phyloP scores from a whole-genome alignment of 129 eudicot species.

The Saposhnikovia divaricata region DNA sequence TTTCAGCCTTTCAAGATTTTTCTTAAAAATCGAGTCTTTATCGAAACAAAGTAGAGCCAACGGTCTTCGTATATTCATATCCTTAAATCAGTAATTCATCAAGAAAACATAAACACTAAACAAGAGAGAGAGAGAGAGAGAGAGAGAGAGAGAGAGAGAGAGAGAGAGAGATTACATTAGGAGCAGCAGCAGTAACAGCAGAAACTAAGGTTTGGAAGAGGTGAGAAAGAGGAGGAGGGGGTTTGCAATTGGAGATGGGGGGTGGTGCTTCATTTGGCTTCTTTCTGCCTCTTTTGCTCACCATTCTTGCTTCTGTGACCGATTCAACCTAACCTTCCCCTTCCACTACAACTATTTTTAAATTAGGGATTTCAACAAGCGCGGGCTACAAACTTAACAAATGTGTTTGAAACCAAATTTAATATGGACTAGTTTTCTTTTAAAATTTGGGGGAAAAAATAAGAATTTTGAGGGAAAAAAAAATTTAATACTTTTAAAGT shows the following conservation, averaged over 20 bases:
- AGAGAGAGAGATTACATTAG: constrained; percentile 1
- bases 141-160: neutral
- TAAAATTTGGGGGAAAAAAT: no score
- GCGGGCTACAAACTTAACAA: neutral
- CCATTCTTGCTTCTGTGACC: neutral
- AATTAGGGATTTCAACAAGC: neutral
- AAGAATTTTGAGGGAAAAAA: no score
- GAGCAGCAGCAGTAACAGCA: constrained; percentile 7
- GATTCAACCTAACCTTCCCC: neutral
- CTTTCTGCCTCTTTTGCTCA: neutral
- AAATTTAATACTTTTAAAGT: no score
- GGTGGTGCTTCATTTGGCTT: neutral
- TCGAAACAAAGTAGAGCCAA: neutral
- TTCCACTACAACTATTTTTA: neutral
- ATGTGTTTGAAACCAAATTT: no score
- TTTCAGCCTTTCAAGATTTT: neutral
- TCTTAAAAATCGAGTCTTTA: neutral
- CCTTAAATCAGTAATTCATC: no score
- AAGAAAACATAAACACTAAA: no score
- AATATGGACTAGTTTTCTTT: no score
- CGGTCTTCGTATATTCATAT: no score
- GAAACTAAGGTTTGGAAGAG: constrained; percentile 10
- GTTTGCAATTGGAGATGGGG: neutral
- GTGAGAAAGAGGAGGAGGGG: neutral
- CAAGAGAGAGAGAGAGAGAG: neutral